A percentile compares a stretch with the other conserved stretches of the same genome.
Conservation (phyloP, 2,329 filamentous ascomycete genomes). For the Cladosporium austrohemisphaericum region DNA sequence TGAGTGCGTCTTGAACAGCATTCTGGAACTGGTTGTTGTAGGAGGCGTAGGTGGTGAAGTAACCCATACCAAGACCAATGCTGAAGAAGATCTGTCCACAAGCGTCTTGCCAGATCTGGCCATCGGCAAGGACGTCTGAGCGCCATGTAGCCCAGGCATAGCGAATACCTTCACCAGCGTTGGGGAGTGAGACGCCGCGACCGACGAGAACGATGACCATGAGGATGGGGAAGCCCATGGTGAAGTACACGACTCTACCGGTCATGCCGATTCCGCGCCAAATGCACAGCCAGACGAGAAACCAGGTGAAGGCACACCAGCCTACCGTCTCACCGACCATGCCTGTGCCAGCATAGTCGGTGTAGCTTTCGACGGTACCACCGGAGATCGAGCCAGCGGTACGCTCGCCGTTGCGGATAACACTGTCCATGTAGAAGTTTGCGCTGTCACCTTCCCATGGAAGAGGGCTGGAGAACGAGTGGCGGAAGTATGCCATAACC, state of each 20-base stretch:
- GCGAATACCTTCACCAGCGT: conserved; percentile 51
- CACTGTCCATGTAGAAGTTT: conserved; percentile 51
- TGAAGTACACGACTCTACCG: conserved; percentile 59
- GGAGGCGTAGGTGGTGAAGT: conserved; percentile 57
- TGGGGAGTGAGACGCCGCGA: conserved; percentile 52
- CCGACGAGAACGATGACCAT: conserved; percentile 56
- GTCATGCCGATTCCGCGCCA: conserved; percentile 57
- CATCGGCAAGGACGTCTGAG: conserved; percentile 48
- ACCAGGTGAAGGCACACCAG: conserved; percentile 58
- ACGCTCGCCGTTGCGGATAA: conserved; percentile 47
- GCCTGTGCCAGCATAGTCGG: conserved; percentile 44
- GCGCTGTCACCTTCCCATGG: conserved; percentile 52
- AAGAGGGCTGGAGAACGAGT: conserved; percentile 52
- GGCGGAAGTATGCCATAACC: conserved; percentile 58
- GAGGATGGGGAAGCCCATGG: conserved; percentile 57
- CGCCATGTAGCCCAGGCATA: conserved; percentile 49
- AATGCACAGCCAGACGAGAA: conserved; percentile 58
- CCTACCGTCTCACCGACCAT: conserved; percentile 56
- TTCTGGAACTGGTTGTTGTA: conserved; percentile 57
- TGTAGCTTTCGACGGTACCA: conserved; percentile 42
- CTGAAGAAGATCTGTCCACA: conserved; percentile 59
- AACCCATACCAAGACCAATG: conserved; percentile 56
- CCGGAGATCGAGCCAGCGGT: conserved; percentile 36
- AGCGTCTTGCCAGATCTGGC: conserved; percentile 56
- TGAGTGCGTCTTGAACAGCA: conserved; percentile 56